Conservation (phyloP, 495 filamentous ascomycete genomes). For the Astrothelium subdiscretum region DNA sequence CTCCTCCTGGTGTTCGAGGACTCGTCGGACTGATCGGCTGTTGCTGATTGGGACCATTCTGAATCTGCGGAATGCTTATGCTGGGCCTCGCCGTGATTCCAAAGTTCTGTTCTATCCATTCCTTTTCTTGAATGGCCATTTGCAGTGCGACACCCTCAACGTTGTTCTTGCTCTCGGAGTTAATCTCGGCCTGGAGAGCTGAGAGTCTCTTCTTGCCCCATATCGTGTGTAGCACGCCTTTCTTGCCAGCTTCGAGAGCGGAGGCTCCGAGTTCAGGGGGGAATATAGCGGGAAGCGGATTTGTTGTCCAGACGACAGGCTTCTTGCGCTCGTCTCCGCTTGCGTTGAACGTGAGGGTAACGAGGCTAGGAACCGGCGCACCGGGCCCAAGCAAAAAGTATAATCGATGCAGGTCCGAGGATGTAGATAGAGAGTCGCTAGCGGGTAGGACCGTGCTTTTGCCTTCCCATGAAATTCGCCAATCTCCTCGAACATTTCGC, state of each 20-base stretch:
- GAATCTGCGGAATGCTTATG: slow-evolving; percentile 11
- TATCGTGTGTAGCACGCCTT: slow-evolving; percentile 70
- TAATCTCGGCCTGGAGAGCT: slow-evolving; percentile 35
- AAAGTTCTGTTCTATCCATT: slow-evolving; percentile 73
- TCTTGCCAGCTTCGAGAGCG: slow-evolving; percentile 53
- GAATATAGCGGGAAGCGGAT: slow-evolving; percentile 72
- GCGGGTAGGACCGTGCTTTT: slow-evolving; percentile 57
- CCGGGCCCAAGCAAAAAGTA: slow-evolving; percentile 65
- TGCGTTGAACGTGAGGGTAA: slow-evolving; percentile 47
- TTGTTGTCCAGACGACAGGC: slow-evolving; percentile 36
- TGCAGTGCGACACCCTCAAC: slow-evolving; percentile 65
- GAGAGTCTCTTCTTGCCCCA: slow-evolving; percentile 70
- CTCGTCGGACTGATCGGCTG: slow-evolving; percentile 31
- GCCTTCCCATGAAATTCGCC: slow-evolving; percentile 68
- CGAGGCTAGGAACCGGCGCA: slow-evolving; percentile 50
- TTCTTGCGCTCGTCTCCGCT: slow-evolving; percentile 19
- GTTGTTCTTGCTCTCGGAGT: slow-evolving; percentile 41
- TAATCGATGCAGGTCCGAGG: slow-evolving; percentile 42
- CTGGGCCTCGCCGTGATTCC: slow-evolving; percentile 38
- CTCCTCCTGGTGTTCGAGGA: slow-evolving; percentile 44
- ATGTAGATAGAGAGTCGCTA: slow-evolving; percentile 30
- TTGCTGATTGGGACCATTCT: slow-evolving; percentile 19
- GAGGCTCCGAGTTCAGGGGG: slow-evolving; percentile 56
- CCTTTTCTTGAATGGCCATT: slow-evolving; percentile 69
- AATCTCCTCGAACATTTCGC: slow-evolving; percentile 35